Base-by-base conservation (phyloP, 2,329 filamentous ascomycete species). In the Bipolaris zeicola region DNA sequence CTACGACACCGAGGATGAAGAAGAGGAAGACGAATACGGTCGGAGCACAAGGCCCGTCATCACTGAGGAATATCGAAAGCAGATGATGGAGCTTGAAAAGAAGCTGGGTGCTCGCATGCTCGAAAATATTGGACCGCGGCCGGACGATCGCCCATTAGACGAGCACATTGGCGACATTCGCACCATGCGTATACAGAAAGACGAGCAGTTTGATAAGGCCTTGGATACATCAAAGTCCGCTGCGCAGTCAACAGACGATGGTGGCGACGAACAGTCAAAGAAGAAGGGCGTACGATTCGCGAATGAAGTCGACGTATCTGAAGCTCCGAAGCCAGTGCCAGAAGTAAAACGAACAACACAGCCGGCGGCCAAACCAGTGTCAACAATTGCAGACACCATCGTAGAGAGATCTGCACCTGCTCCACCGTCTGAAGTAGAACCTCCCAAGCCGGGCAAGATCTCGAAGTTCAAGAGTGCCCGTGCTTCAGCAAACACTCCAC, bases 81-180 rank as follows among this genome's bases (percentile, higher is more conserved):
- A 91, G 64, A 98, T 99, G 95, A 83, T 89, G 42, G 90, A 93
- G 63, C 80, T 99, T 4, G 90, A 97, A 75, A 82, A 88, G 70
- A 89, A 87, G 61, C 82, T 97, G n/a, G 84, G 88, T 61, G 84
- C 73, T 56, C 80, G 78, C 60, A 80, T 81, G 60, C 76, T 87
- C 65, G 82, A 82, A 70, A 88, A 84, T 68, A 68, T 88, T 44
- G 85, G 82, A 50, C 86, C 84, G 58, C 74, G 80, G 64, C 63
- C 72, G 6, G 60, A 70, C 8, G 56, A 67, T 2, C 70, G 75
- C 38, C 57, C 76, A 4, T 71, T 77, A 0, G 74, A 78, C 11
- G 77, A 79, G 16, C 76, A 82, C 22, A 82, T 85, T 59, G 80
- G 83, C 42, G 83, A 89, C 55, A 84, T 86, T 8, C 84, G 83